phyloP scores from a whole-genome alignment of 345 rosid species.

The Brassica cretica region DNA sequence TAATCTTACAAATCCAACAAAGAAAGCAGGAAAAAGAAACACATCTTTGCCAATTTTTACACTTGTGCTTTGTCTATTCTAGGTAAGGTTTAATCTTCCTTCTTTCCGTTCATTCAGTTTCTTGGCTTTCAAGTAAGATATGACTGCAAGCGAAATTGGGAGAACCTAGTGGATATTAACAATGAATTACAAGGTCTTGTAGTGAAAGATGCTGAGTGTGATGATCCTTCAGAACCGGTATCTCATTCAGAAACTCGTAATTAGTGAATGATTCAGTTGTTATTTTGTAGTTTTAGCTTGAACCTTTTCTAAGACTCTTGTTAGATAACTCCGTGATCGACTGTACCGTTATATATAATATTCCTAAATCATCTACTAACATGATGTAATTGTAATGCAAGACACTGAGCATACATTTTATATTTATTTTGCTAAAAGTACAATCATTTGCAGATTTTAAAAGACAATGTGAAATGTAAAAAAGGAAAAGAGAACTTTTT shows the following conservation, averaged over 20 bases:
- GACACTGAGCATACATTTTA: neutral
- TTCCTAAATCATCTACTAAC: neutral
- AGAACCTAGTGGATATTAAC: neutral
- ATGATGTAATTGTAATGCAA: neutral
- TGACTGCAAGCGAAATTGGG: no score
- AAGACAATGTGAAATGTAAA: neutral
- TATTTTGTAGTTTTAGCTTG: constrained; percentile 15
- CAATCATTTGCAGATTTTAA: neutral
- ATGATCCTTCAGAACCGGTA: constrained; percentile 16
- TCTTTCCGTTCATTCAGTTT: no score
- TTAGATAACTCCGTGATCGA: neutral
- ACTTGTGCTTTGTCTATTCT: no score
- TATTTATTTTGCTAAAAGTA: neutral
- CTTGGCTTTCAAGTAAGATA: no score
- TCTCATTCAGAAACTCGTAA: constrained; percentile 23
- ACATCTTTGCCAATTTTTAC: no score
- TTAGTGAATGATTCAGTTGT: neutral
- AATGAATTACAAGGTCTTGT: constrained; percentile 8
- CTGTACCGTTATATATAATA: neutral
- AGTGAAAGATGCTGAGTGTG: neutral
- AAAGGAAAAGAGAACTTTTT: neutral
- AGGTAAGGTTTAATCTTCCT: no score
- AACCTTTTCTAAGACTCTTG: neutral
- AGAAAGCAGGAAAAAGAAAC: no score
- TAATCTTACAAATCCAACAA: no score